phyloP scores from a whole-genome alignment of 768 basidiomycete genomes.

The Mycena kentingensis region DNA sequence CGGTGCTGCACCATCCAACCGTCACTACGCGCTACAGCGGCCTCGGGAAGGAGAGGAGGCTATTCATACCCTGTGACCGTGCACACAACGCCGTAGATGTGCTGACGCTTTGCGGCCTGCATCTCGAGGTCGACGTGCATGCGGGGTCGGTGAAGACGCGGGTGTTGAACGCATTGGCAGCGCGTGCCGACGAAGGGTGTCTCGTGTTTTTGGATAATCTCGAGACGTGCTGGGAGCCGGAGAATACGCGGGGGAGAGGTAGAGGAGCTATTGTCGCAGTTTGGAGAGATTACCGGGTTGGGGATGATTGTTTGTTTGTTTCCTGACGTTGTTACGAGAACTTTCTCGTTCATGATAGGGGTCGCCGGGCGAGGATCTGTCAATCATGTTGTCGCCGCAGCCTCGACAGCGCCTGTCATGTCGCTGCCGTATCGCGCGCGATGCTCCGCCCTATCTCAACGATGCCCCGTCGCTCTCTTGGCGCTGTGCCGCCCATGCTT shows the following conservation, averaged over 20 bases:
- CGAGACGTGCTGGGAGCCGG: conserved; percentile 10
- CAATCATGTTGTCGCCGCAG: too few species aligned
- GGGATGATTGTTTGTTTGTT: neutral
- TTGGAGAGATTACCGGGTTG: conserved; percentile 1
- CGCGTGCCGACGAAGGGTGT: neutral
- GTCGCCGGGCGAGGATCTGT: too few species aligned
- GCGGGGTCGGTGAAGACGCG: too few species aligned
- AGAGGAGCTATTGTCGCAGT: conserved; percentile 4
- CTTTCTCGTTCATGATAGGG: too few species aligned
- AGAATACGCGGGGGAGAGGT: neutral
- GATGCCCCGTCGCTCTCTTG: too few species aligned
- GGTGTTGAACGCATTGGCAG: too few species aligned
- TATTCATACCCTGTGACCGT: conserved; percentile 12
- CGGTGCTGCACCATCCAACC: conserved; percentile 1
- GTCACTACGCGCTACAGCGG: too few species aligned
- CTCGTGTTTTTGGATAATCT: conserved; percentile 5
- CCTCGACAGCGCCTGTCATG: too few species aligned
- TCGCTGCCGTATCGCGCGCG: too few species aligned
- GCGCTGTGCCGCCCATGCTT: too few species aligned
- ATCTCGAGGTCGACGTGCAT: conserved; percentile 4
- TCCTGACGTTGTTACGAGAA: neutral
- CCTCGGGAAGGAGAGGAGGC: too few species aligned
- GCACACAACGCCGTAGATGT: neutral
- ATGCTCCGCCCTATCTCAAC: too few species aligned
- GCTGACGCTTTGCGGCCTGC: neutral